Evolutionary conservation across 2,329 filamentous ascomycete species (phyloP), one percentile per base, ranked within the genome.

Genomic region (Huntiella abstrusa): DNA sequence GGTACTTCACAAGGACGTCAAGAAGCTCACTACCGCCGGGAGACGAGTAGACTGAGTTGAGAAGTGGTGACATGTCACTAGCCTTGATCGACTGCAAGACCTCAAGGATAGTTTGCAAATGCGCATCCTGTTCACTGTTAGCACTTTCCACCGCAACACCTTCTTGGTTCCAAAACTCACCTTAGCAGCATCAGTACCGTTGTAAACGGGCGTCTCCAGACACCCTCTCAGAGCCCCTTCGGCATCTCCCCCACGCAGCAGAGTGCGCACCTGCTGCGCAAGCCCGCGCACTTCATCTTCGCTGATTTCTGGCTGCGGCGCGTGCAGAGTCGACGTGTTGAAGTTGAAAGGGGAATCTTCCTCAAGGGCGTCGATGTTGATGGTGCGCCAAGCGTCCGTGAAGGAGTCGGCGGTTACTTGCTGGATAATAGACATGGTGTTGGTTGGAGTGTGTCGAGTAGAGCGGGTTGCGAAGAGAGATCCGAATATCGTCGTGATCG

Each of bases 1-100:
- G 69, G 65, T 95, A 98, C 68, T 98, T 98, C 83, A 94, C 94
- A 61, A 98, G 67, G 44, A 88, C 85, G 62, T 98, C 91, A 54
- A 93, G 67, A 51, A 83, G 72, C 64, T 96, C 91, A 51, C 75
- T 76, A 22, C 91, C 91, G 51, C 83, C 83, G 43, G 82, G 75
- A 8, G 79, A 77, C 50, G 67, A 68, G 64, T 91, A 86, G 57
- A 96, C 81, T 49, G 78, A 75, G 63, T 80, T 77, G 54, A 98
- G 68, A 57, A 96, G 77, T 11, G 84, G 82, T 52, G 79, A 85
- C 83, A 96, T 96, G 55, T 98, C 91, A 55, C 83, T 83, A 58
- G 91, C 86, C 61, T 93, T 87, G 65, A 96, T 96, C 15, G 85
- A 91, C 63, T 94, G 87, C 53, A 98, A 69, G 49, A 96, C 87